A percentile compares a stretch with the other conserved stretches of the same genome.
phyloP scores from a whole-genome alignment of 108 stramenopile species.

The Nitzschia sp. region DNA sequence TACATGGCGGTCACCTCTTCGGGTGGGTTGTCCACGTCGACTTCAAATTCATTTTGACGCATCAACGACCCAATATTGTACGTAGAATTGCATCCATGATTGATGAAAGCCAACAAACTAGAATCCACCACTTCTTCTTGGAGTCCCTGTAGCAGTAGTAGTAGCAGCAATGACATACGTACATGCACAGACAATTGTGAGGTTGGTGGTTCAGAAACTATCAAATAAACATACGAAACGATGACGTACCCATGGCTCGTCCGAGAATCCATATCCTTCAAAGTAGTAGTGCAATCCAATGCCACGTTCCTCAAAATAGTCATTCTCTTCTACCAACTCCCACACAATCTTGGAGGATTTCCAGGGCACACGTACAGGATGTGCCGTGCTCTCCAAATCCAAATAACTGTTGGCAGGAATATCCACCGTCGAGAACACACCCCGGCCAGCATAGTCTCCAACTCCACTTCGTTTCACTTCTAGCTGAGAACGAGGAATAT shows the following conservation, averaged over 20 bases:
- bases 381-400: not conserved
- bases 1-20: not conserved
- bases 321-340: not conserved
- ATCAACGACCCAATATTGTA: not conserved
- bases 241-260: conserved; percentile 1
- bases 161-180: not conserved
- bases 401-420: not conserved
- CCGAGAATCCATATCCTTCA: conserved; percentile 3
- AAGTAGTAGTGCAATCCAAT: not conserved
- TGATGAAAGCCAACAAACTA: not conserved
- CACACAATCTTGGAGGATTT: not conserved
- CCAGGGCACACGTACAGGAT: not conserved
- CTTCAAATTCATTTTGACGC: conserved; percentile 1
- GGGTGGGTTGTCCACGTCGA: not conserved
- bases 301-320: not conserved
- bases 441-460: conserved; percentile 4
- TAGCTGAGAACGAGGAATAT: not conserved
- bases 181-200: too few species aligned
- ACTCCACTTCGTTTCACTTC: not conserved
- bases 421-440: not conserved
- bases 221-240: too few species aligned
- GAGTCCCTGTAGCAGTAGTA: not conserved
- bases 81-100: not conserved
- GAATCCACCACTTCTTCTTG: conserved; percentile 1
- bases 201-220: too few species aligned